phyloP scores from a whole-genome alignment of 768 basidiomycete species.

The Boletus barrowsii region DNA sequence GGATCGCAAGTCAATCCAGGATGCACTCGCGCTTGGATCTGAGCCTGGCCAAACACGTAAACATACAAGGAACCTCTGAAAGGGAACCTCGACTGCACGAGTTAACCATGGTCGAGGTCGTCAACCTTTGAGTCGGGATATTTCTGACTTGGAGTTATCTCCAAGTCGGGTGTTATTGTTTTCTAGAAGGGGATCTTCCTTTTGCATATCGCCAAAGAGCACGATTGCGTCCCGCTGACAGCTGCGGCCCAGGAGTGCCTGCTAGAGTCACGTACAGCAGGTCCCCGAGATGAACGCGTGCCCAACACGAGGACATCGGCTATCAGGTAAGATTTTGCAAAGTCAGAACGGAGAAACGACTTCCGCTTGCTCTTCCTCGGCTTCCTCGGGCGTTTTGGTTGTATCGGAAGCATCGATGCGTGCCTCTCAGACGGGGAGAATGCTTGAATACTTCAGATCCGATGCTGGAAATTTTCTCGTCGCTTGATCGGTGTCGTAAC shows the following conservation, averaged over 20 bases:
- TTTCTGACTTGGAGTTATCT: neutral
- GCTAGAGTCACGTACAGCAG: neutral
- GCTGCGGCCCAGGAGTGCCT: constrained; percentile 1
- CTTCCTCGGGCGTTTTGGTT: neutral
- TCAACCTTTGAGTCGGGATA: too few species aligned
- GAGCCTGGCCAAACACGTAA: too few species aligned
- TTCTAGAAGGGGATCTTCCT: neutral
- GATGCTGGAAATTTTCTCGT: neutral
- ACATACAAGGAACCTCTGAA: too few species aligned
- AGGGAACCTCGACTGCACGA: too few species aligned
- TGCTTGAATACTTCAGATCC: neutral
- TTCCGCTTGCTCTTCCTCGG: neutral
- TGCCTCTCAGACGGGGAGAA: constrained; percentile 1
- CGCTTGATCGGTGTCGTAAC: neutral
- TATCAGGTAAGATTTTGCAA: neutral
- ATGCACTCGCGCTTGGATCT: too few species aligned
- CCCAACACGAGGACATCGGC: neutral
- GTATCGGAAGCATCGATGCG: neutral
- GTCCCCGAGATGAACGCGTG: constrained; percentile 6
- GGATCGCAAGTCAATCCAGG: too few species aligned
- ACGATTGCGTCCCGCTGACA: neutral
- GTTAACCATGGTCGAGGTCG: too few species aligned
- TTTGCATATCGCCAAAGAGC: neutral
- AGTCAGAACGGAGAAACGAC: neutral
- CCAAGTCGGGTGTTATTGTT: neutral